Base-by-base conservation (phyloP, 2,329 filamentous ascomycete genomes). In the Alternaria metachromatica region DNA sequence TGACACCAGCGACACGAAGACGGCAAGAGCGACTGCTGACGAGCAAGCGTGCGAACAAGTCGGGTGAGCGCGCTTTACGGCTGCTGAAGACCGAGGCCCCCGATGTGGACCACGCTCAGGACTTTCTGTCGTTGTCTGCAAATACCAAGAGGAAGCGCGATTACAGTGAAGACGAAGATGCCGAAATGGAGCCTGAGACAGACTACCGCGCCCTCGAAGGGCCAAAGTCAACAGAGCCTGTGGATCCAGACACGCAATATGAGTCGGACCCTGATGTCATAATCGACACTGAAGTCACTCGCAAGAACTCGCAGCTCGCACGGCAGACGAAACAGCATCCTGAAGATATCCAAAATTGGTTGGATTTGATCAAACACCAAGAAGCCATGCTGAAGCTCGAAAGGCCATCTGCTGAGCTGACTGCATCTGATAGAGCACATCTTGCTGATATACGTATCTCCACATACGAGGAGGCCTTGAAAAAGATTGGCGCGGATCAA, bases 381-480 rank as follows among this genome's bases (percentile, higher is more conserved):
- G 89, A 93, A 65, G 78, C 80, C 3, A 83, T 96, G 59, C 81
- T 95, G 45, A 82, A 82, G 55, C 81, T 84, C 23, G 83, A 84
- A 25, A 80, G 84, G 21, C 80, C 64, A 1, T 46, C 75, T 73
- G 64, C 82, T 81, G 73, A 84, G 75, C 28, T 81, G 23, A 89
- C 88, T 0, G 82, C 83, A 26, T 87, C 89, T 4, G 91, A 96
- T 73, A 82, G 84, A 55, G 86, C 86, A 65, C 90, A 90, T 65
- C 87, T 92, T 58, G 89, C 93, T 4, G 91, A 96, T 67, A 88
- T 97, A 59, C 95, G 93, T 68, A 82, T 97, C 3, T 89, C 90
- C 2, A 88, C 97, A 64, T 92, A 94, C 64, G 89, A 95, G 67
- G 89, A 93, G 64, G 94, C 94, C 0, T 78, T 97, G 8, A 81